Base-by-base conservation (phyloP, 176 grass and related monocot genomes). In the Oropetium thomaeum region DNA sequence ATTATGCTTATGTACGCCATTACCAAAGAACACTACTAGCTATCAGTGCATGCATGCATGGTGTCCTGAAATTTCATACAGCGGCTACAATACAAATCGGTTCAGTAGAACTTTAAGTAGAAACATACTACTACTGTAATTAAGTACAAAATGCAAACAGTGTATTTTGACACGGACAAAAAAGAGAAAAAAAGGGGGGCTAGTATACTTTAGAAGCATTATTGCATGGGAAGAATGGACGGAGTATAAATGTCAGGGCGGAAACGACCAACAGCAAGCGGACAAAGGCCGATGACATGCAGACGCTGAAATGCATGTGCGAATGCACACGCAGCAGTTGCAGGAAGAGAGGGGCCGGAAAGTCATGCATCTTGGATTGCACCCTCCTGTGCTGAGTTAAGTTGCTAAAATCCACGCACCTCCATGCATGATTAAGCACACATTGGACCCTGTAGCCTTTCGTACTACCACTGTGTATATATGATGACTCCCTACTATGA, bases 261-360 rank as follows among this genome's bases (percentile, higher is more conserved):
- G n/a, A 80, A 57, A 26, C 76, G 39, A 48, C 73, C 83, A 85
- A 68, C 67, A 13, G 52, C 83, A 68, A 52, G 19, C 51, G 49
- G 69, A 80, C 83, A 80, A 85, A 10, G 40, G 8, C 30, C 5
- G 29, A 73, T 69, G 33, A 48, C 68, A 79, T 58, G 58, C 28
- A 48, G 27, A 57, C 53, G 9, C 53, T 57, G 53, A 27, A 75
- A 75, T 75, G 72, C 72, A 76, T 75, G 72, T 75, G 73, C 73
- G 47, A 40, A 29, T 34, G 48, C 22, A 58, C 54, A 58, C 54
- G 27, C 14, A 63, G 45, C 37, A 20, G 33, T 2, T 3, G 41
- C 67, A 43, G 34, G 9, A 55, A 19, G 20, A 69, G 51, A 19
- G 20, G 79, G 51, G 4, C 35, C 65, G 44, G 22, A 16, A 35